Evolutionary conservation across 352 stramenopile genomes (phyloP).

Genomic region (Phytopythium montanum): DNA sequence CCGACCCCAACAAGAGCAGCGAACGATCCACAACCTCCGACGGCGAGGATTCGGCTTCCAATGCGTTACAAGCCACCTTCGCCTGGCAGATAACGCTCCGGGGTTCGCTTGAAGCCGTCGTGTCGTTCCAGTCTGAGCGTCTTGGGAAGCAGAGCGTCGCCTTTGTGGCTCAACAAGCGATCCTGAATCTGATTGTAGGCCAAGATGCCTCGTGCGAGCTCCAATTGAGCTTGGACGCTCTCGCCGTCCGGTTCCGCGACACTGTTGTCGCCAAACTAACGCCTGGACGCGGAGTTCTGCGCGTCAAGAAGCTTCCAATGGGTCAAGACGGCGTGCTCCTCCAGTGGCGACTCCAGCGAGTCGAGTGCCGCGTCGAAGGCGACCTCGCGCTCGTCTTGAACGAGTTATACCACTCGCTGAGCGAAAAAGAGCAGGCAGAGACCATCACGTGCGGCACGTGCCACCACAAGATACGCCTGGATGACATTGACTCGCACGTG

Average conservation of each 20-base stretch:
- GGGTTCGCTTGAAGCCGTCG: slow-evolving; percentile 33
- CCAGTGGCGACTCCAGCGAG: slow-evolving; percentile 47
- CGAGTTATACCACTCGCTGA: slow-evolving; percentile 47
- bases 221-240: slow-evolving; percentile 51
- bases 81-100: slow-evolving; percentile 56
- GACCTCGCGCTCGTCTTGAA: slow-evolving; percentile 43
- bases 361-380: slow-evolving; percentile 40
- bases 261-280: slow-evolving; percentile 48
- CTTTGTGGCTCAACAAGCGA: slow-evolving; percentile 30
- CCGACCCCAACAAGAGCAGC: slow-evolving; percentile 4
- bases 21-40: neutral
- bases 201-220: slow-evolving; percentile 32
- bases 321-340: slow-evolving; percentile 25
- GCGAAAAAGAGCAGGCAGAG: slow-evolving; percentile 47
- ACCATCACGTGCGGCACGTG: slow-evolving; percentile 59
- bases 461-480: slow-evolving; percentile 50
- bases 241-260: slow-evolving; percentile 39
- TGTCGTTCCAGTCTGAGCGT: slow-evolving; percentile 35
- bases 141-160: slow-evolving; percentile 34
- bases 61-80: slow-evolving; percentile 27
- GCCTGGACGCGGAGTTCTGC: slow-evolving; percentile 47
- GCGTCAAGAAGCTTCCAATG: slow-evolving; percentile 27
- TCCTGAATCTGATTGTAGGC: slow-evolving; percentile 50
- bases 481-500: slow-evolving; percentile 51
- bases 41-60: neutral